Evolutionary conservation across 2,329 filamentous ascomycete species (phyloP).

Genomic region (Nigrospora oryzae): DNA sequence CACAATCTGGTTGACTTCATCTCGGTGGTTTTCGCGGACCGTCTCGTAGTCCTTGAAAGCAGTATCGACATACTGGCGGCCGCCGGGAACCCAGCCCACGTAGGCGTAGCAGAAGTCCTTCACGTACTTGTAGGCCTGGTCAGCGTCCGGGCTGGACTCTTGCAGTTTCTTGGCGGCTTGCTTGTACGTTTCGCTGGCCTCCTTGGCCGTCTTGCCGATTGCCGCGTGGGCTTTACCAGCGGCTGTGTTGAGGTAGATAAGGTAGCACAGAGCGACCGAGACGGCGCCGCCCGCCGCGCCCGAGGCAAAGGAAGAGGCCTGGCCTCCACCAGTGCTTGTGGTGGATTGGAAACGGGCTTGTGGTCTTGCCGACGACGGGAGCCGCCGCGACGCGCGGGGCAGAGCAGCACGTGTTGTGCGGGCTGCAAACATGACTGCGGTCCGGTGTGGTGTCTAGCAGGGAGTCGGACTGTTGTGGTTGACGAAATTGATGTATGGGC

Average conservation of each 20-base stretch:
- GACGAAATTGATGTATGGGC: too few species aligned
- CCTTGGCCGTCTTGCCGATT: constrained; percentile 38
- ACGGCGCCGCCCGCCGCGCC: neutral
- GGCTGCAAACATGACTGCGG: neutral
- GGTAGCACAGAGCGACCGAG: neutral
- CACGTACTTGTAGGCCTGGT: constrained; percentile 58
- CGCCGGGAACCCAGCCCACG: constrained; percentile 64
- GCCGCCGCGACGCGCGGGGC: neutral
- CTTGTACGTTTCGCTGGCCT: constrained; percentile 53
- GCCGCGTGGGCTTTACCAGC: constrained; percentile 8
- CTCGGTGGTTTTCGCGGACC: constrained; percentile 56
- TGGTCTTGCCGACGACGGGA: neutral
- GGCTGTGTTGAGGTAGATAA: neutral
- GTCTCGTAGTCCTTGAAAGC: constrained; percentile 65
- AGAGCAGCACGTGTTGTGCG: neutral
- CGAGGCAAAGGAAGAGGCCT: neutral
- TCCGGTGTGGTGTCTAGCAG: too few species aligned
- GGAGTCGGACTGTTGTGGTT: too few species aligned
- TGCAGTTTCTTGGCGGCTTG: constrained; percentile 52
- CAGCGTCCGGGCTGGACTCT: constrained; percentile 53
- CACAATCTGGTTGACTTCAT: constrained; percentile 63
- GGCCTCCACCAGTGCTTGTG: neutral
- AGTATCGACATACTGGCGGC: constrained; percentile 56
- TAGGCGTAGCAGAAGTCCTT: constrained; percentile 61
- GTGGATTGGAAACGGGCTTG: neutral